phyloP scores from a whole-genome alignment of 176 grass and related monocot genomes.

The Eleusine coracana region DNA sequence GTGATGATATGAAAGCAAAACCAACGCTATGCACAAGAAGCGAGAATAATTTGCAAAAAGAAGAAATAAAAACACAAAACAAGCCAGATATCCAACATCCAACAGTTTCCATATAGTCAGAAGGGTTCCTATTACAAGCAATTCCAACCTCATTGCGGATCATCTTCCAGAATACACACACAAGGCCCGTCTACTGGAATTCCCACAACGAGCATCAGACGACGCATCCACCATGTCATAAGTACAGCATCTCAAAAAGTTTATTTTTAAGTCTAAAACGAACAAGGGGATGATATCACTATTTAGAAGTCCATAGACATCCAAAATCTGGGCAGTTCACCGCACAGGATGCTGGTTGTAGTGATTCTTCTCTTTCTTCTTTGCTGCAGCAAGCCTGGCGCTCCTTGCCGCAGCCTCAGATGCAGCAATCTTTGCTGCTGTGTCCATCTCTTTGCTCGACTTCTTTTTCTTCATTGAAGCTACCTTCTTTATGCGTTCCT shows the following conservation, averaged over 20 bases:
- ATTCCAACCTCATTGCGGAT: slow-evolving; percentile 21
- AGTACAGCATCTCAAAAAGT: slow-evolving; percentile 17
- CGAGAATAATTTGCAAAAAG: not conserved
- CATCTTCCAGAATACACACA: slow-evolving; percentile 30
- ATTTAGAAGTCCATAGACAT: not conserved
- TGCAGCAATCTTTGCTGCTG: slow-evolving; percentile 69
- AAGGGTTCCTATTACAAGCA: slow-evolving; percentile 37
- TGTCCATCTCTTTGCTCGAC: slow-evolving; percentile 74
- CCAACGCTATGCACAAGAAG: not conserved
- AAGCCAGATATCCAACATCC: slow-evolving; percentile 11
- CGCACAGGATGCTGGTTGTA: slow-evolving; percentile 89
- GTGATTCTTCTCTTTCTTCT: slow-evolving; percentile 97
- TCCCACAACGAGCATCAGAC: slow-evolving; percentile 6
- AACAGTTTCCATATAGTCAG: slow-evolving; percentile 32
- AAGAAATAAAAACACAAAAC: not conserved
- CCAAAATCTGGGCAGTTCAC: slow-evolving; percentile 36
- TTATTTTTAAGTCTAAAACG: slow-evolving; percentile 30
- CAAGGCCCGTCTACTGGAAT: not conserved
- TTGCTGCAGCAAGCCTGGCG: slow-evolving; percentile 70
- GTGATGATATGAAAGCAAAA: not conserved
- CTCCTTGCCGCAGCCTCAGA: slow-evolving; percentile 75
- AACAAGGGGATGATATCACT: slow-evolving; percentile 39
- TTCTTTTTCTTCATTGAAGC: slow-evolving; percentile 88
- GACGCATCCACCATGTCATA: slow-evolving; percentile 30
- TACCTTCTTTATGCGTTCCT: slow-evolving; percentile 82